Evolutionary conservation across 345 rosid genomes (phyloP).

Genomic region (Populus davidiana): DNA sequence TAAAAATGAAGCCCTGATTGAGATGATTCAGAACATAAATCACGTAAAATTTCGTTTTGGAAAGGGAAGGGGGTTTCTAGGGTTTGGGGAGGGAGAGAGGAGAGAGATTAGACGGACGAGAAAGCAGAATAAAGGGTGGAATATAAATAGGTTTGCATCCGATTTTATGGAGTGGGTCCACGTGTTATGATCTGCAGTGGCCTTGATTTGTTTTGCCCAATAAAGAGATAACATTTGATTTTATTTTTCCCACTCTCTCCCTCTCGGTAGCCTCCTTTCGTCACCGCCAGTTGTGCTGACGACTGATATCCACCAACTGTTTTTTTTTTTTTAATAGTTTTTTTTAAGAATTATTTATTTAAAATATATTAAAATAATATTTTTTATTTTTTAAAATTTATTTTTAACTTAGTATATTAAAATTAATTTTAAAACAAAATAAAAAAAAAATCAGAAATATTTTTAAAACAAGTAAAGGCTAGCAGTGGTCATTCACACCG

Average conservation of each 20-base stretch:
- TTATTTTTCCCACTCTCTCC: background rate
- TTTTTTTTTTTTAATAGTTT: too few species aligned
- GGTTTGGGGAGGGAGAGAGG: slow-evolving; percentile 30
- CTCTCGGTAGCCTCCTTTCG: background rate
- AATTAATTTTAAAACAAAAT: too few species aligned
- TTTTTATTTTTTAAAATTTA: too few species aligned
- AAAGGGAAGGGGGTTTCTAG: slow-evolving; percentile 10
- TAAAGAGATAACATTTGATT: background rate
- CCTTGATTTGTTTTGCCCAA: background rate
- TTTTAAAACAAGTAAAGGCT: too few species aligned
- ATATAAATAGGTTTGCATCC: slow-evolving; percentile 99
- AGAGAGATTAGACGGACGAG: slow-evolving; percentile 43
- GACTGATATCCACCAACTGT: background rate
- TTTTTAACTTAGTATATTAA: too few species aligned
- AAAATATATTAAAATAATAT: too few species aligned
- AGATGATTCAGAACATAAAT: background rate
- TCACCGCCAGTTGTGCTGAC: background rate
- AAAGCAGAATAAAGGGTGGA: slow-evolving; percentile 57
- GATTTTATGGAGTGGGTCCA: slow-evolving; percentile 47
- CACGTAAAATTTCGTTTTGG: background rate
- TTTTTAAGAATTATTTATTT: too few species aligned
- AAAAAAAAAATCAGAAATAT: too few species aligned
- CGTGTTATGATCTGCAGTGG: slow-evolving; percentile 56
- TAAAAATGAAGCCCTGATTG: background rate
- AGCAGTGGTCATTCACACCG: too few species aligned